Evolutionary conservation across 2,329 filamentous ascomycete species (phyloP), one percentile per base, ranked within the genome.

Genomic region (Aspergillus proliferans): DNA sequence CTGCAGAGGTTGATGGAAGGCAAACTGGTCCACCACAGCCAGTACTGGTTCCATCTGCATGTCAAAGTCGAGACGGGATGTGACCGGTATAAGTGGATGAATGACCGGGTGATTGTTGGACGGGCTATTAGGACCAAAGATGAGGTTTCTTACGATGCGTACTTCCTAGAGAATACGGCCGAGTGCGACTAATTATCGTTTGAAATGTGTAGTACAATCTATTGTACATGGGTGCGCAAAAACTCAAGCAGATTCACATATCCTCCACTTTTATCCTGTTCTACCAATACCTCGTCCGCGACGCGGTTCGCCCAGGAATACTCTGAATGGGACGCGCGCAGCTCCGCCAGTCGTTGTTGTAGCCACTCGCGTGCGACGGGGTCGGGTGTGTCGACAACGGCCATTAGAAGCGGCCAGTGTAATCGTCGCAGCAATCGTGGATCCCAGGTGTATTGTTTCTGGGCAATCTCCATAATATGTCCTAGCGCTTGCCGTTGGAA

Each of bases 331-430:
- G 56, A 58, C 9, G 56, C 48, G 6, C 59, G 58, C 15, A 67
- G 33, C 22, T 66, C 64, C 3, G 52, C 51, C 9, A 70, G 49
- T 10, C 66, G 59, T 21, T 65, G 55, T 15, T 59, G 57, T 1
- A 68, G 48, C 67, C 66, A 70, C 1, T 56, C 56, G 7, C 59
- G 65, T 21, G 67, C 59, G 0, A 53, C 50, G 0, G 46, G 40
- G 41, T 69, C 59, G 1, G 59, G 55, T 1, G 64, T 68, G 42
- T 67, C 65, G 36, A 70, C 60, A 26, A 60, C 40, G 0, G 64
- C 67, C 57, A 69, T 66, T 3, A 68, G 43, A 0, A 70, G 50
- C 6, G 66, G 61, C 65, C 64, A 69, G 33, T 66, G 61, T 9
- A 68, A 50, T 2, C 67, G 61, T 3, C 62, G 61, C 2, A 69